Base-by-base conservation (phyloP, 805 yeast species). In the Nakazawaea wickerhamii region DNA sequence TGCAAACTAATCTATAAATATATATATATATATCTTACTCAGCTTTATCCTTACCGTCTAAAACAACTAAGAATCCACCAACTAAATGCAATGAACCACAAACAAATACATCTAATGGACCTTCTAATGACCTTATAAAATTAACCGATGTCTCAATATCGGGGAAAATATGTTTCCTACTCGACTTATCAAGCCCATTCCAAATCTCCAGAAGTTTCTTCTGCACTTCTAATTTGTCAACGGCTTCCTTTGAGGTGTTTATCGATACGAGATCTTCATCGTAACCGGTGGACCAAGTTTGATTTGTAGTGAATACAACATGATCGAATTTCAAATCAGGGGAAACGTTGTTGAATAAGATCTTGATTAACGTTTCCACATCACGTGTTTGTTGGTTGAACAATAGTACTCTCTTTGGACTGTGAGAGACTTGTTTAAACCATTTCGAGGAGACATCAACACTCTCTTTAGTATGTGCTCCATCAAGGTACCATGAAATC, bases 371-470 rank as follows among this genome's bases (percentile, higher is more conserved):
- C 3, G 75, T 75, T 18, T 70, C 70, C 4, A 90, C 89, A 49
- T 90, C 96, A 54, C 99, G 74, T 14, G 90, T 85, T 60, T 93
- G 99, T 61, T 93, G 99, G 60, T 93, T 93, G 68, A 95, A 93
- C 5, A 93, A 61, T 17, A 93, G 68, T 6, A 88, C 75, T 36
- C 54, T 57, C 35, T 57, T 47, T 51, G 64, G 48, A 23, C 58
- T 52, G 28, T 61, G 65, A 14, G 66, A 67, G n/a, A 55, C 59
- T 3, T 60, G 46, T 8, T 61, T 62, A 53, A 83, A 87, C 99
- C 99, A 93, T 8, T 62, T 64, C 0, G 91, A 72, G 0, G 96
- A 85, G n/a, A 81, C 95, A 23, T 70, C 69, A 19, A 95, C 75
- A 46, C 96, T 85, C 55, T 93, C 99, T 36, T 73, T 65, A 0